Percentiles rank a stretch among this genome's conserved stretches.
These are phyloP conservation scores for Rubroshorea leprosula DNA, from an alignment of 345 rosid species.

Conservation along the genomic window DNA sequence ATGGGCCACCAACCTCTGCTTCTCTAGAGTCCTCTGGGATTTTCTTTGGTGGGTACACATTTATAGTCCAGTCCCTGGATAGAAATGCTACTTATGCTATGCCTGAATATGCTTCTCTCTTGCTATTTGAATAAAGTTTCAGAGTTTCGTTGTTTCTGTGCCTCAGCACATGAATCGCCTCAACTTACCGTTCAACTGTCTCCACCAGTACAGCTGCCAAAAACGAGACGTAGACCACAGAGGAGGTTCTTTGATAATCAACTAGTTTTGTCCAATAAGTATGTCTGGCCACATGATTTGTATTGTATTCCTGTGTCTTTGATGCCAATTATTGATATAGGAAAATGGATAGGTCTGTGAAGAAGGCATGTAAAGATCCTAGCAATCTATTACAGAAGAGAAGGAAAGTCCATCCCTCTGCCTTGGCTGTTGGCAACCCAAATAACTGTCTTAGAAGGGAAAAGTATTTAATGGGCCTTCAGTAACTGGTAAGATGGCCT, in stretches of 20 bases:
- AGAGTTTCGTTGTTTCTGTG: background rate
- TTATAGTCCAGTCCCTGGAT: background rate
- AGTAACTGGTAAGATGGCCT: slow-evolving; percentile 43
- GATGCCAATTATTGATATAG: slow-evolving; percentile 6
- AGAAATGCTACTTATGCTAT: background rate
- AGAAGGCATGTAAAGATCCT: slow-evolving; percentile 44
- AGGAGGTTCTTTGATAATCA: slow-evolving; percentile 49
- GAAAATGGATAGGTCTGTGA: slow-evolving; percentile 42
- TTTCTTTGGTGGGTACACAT: slow-evolving; percentile 44
- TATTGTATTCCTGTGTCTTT: slow-evolving; percentile 2
- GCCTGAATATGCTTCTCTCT: background rate
- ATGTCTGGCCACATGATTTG: slow-evolving; percentile 16
- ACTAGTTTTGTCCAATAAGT: slow-evolving; percentile 62
- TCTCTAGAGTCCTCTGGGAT: slow-evolving; percentile 28
- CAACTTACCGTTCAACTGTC: slow-evolving; percentile 44
- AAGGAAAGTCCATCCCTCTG: slow-evolving; percentile 37
- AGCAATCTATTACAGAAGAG: slow-evolving; percentile 48
- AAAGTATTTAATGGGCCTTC: slow-evolving; percentile 45
- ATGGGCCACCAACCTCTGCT: slow-evolving; percentile 40
- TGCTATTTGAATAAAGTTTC: background rate
- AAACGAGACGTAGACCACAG: slow-evolving; percentile 22
- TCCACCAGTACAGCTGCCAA: slow-evolving; percentile 50
- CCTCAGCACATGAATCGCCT: slow-evolving; percentile 52
- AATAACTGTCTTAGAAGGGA: slow-evolving; percentile 42
- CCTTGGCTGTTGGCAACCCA: slow-evolving; percentile 52